Base-by-base conservation (phyloP, 2,329 filamentous ascomycete species). In the Epichloe uncinata region DNA sequence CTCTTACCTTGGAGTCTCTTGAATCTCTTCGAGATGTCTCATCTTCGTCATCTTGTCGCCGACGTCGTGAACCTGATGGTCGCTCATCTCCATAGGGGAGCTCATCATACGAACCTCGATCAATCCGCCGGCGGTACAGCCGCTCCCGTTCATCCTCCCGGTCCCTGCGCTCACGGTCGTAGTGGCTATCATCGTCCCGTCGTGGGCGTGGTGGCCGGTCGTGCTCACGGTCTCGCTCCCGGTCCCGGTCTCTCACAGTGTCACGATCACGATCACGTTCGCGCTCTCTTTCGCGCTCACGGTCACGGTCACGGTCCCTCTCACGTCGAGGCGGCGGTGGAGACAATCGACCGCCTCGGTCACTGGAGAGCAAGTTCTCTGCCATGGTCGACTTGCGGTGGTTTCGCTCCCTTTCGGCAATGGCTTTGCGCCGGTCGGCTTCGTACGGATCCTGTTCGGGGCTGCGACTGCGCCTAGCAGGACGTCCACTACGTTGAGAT, bases 391-490 rank as follows among this genome's bases (percentile, higher is more conserved):
- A 74, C 69, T 93, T 94, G 65, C 87, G 83, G 69, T 95, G 94
- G 59, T 94, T 90, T 56, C 90, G 85, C 69, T 97, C 94, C 45
- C 94, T 84, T 63, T 95, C 90, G 51, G 90, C 89, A 62, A 93
- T 90, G 42, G 91, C 91, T 66, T 91, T 93, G 60, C 89, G 85
- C 56, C 93, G 82, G 64, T 98, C 93, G 53, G 90, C 93, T 68
- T 97, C 93, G 66, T 98, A 98, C 18, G 87, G 81, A 69, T 98
- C 90, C 52, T 81, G 79, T 66, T 97, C 93, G n/a, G 89, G 90
- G 58, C 85, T 90, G 60, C 89, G 87, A 63, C 87, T 94, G 58
- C 80, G 79, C 58, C 87, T 74, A 57, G 69, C 68, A 61, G 73
- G 68, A 60, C 78, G 77, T 57, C 69, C 73, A 58, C 72, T 71